Percentiles rank a stretch among this genome's conserved stretches.
phyloP scores from a whole-genome alignment of 2,329 filamentous ascomycete genomes.

The Colletotrichum coccodes region DNA sequence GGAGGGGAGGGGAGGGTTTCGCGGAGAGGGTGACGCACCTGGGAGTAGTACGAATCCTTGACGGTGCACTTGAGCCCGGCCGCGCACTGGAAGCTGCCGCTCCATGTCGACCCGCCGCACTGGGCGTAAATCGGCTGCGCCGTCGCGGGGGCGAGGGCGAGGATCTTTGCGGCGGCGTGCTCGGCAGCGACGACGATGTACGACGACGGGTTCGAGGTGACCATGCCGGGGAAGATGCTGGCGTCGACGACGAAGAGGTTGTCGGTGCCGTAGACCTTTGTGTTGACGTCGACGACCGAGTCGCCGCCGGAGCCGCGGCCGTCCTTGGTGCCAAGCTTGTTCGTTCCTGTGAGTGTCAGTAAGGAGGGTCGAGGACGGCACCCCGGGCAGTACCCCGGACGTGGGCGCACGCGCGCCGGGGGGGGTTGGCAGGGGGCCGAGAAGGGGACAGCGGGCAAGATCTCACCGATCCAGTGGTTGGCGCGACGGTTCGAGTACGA shows the following conservation, averaged over 20 bases:
- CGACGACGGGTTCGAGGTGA: conserved; percentile 74
- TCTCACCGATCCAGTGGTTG: conserved; percentile 61
- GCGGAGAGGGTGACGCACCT: neutral
- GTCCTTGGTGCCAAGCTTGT: conserved; percentile 69
- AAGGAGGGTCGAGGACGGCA: too few relatives aligned
- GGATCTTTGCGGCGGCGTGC: conserved; percentile 55
- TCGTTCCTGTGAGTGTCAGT: conserved; percentile 47
- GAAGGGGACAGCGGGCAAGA: conserved; percentile 26
- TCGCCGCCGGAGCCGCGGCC: conserved; percentile 61
- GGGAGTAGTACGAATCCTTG: conserved; percentile 35
- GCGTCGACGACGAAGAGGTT: conserved; percentile 77
- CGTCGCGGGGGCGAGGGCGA: conserved; percentile 27
- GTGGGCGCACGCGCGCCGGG: neutral
- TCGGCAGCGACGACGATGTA: conserved; percentile 74
- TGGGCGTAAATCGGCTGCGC: conserved; percentile 30
- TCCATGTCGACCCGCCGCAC: conserved; percentile 37
- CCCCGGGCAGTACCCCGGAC: too few relatives aligned
- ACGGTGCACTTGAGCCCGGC: conserved; percentile 31
- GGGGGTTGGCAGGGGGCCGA: neutral
- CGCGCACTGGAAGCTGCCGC: conserved; percentile 36
- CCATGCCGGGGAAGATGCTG: conserved; percentile 75
- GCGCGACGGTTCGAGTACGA: conserved; percentile 52
- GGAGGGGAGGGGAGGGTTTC: neutral
- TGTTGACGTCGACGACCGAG: conserved; percentile 70
- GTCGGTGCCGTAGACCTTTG: conserved; percentile 74